These are phyloP conservation scores for Corchorus capsularis DNA, from an alignment of 345 rosid genomes.

Conservation along the genomic window DNA sequence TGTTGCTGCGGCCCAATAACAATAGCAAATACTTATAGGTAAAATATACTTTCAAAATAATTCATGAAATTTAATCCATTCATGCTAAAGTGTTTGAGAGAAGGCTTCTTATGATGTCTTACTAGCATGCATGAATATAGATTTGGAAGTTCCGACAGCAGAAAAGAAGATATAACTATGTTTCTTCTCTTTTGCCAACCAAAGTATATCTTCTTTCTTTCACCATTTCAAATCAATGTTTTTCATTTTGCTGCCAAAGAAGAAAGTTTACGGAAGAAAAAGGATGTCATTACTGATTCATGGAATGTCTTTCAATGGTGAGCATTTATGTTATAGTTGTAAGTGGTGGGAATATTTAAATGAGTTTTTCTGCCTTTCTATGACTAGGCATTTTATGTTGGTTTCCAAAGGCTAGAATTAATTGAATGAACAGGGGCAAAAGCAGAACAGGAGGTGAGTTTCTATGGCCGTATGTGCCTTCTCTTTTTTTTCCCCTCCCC, in stretches of 20 bases:
- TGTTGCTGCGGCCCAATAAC: slow-evolving; percentile 50
- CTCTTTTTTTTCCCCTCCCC: neutral
- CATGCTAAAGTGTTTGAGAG: neutral
- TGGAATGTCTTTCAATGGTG: neutral
- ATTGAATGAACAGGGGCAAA: neutral
- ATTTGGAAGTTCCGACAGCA: neutral
- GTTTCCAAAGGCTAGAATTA: slow-evolving; percentile 4
- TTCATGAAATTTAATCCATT: slow-evolving; percentile 16
- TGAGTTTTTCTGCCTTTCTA: neutral
- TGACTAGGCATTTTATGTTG: neutral
- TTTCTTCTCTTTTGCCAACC: neutral
- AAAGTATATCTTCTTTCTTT: slow-evolving; percentile 9
- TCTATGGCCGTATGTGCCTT: neutral
- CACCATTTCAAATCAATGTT: neutral
- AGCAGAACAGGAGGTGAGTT: neutral
- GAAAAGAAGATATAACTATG: slow-evolving; percentile 15
- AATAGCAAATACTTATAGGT: slow-evolving; percentile 43
- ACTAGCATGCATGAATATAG: slow-evolving; percentile 14
- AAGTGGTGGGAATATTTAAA: slow-evolving; percentile 8
- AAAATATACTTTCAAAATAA: slow-evolving; percentile 25
- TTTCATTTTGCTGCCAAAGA: slow-evolving; percentile 12
- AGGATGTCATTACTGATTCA: neutral
- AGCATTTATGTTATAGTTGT: neutral
- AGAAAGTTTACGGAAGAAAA: neutral
- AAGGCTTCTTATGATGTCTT: neutral